Conservation (phyloP, 768 basidiomycete species). For the Suillus variegatus region DNA sequence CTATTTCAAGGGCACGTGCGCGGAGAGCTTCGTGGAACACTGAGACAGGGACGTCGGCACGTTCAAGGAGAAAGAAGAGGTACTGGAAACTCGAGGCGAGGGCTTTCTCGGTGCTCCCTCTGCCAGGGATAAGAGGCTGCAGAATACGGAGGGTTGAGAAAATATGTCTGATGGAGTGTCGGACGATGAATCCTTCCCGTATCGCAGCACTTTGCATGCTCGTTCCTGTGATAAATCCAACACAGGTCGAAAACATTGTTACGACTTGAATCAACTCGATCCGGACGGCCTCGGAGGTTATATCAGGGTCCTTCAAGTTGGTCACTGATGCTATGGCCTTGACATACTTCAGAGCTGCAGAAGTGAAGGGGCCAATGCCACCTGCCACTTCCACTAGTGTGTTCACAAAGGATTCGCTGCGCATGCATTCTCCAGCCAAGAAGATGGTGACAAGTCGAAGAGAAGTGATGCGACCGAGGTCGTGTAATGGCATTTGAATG, state of each 20-base stretch:
- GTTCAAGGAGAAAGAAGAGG: not conserved
- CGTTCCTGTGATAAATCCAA: not conserved
- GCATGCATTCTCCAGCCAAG: not conserved
- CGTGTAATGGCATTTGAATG: not conserved
- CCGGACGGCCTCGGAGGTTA: not conserved
- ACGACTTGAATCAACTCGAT: not conserved
- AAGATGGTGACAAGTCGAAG: not conserved
- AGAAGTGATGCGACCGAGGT: not conserved
- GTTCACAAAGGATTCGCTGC: not conserved
- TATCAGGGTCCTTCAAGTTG: not conserved
- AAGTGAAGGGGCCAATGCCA: not conserved
- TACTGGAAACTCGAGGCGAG: not conserved
- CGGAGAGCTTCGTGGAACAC: not conserved
- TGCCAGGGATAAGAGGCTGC: not conserved
- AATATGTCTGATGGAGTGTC: not conserved
- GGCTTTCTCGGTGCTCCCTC: not conserved
- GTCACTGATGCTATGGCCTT: not conserved
- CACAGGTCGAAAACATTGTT: not conserved
- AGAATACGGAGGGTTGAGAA: not conserved
- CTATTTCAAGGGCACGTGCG: not conserved
- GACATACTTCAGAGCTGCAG: constrained; percentile 1
- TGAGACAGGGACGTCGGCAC: not conserved
- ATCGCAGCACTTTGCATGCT: not conserved
- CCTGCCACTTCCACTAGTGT: not conserved
- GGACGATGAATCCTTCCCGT: not conserved